Evolutionary conservation across 148 eudicot species (phyloP), one percentile per base, ranked within the genome.

Genomic region (Dysphania ambrosioides): DNA sequence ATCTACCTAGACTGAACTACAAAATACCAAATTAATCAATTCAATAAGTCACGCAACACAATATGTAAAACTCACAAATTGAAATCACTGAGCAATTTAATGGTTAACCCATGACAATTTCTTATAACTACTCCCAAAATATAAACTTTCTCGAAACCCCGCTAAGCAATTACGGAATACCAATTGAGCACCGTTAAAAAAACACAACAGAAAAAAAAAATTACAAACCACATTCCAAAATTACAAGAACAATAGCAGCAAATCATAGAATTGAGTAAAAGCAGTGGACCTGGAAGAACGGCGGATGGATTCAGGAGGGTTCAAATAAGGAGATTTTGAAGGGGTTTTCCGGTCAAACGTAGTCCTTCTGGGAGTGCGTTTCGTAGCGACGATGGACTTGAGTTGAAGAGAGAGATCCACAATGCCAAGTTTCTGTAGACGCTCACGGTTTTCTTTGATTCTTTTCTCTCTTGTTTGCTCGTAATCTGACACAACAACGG

Each of bases 361-460:
- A 47, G 34, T 71, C 34, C 64, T 41, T 60, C 70, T 84, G 13
- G 80, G 79, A 40, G 80, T 58, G 71, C 92, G 80, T 59, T 79
- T 86, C 40, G 47, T 24, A 6, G 77, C 30, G 56, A 66, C 70
- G 57, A 68, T n/a, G 16, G 88, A 63, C 41, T 86, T 94, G 72
- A 91, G 75, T 71, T 91, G 81, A n/a, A 83, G 91, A 70, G 98
- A 87, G 2, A 94, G 91, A 63, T 88, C 86, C 0, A 83, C 44
- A 71, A 94, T 88, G 57, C 98, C 98, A 0, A 94, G 88, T 72
- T 94, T 90, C 51, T 90, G 83, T 87, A 94, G 82, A 6, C 93
- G 80, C 60, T 83, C 86, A 6, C 82, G 84, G 78, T 94, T 94
- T 73, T 87, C 93, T 56, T 82, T 90, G 79, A 94, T 94, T 81